Conservation (phyloP, 371 early-diverging fungal species). For the Quaeritorhiza haematococci region DNA sequence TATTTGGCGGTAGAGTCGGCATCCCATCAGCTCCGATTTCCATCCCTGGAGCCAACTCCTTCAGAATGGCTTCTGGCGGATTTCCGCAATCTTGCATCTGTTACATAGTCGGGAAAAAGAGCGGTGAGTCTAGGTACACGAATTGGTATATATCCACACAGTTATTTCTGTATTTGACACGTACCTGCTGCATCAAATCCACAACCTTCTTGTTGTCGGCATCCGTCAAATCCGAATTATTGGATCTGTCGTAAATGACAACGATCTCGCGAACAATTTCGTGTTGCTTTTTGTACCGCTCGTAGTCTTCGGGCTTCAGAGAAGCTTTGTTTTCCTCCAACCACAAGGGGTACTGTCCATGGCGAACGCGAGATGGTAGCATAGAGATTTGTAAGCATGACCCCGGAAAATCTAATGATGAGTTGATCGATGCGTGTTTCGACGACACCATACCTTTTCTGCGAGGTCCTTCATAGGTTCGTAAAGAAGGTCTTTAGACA, state of each 20-base stretch:
- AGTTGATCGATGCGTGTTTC: background rate
- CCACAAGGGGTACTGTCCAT: constrained; percentile 90
- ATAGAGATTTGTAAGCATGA: no score
- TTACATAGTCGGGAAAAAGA: background rate
- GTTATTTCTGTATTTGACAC: no score
- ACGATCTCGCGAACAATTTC: constrained; percentile 70
- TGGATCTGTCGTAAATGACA: constrained; percentile 62
- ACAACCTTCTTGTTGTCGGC: constrained; percentile 64
- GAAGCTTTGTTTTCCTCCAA: constrained; percentile 67
- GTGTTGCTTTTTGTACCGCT: constrained; percentile 70
- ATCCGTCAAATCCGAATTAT: constrained; percentile 54
- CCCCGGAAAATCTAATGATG: background rate
- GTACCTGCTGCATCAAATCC: constrained; percentile 83
- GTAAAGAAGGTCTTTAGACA: constrained; percentile 86
- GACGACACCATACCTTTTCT: constrained; percentile 52
- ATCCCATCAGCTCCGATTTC: constrained; percentile 70
- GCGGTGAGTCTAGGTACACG: background rate
- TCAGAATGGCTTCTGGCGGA: constrained; percentile 83
- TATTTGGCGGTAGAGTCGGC: constrained; percentile 48
- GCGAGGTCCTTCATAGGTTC: constrained; percentile 89
- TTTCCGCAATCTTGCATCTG: constrained; percentile 93
- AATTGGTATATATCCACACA: background rate
- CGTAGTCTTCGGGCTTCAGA: constrained; percentile 60
- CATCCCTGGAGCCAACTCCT: constrained; percentile 84
- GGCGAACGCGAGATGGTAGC: no score